Base-by-base conservation (phyloP, 768 basidiomycete genomes). In the Coprinopsis cinerea region DNA sequence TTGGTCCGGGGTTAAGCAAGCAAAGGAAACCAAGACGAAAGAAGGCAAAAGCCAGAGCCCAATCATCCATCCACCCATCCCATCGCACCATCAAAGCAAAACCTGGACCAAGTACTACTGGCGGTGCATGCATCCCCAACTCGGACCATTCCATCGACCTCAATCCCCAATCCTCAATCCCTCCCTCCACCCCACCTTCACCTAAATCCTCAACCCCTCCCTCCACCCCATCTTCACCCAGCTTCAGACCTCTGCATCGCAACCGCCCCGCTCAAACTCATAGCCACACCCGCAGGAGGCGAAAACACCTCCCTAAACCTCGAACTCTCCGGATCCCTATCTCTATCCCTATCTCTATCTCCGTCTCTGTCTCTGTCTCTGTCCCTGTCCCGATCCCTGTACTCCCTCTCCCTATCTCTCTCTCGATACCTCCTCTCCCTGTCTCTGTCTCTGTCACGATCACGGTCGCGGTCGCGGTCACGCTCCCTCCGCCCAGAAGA, bases 261-360 rank as follows among this genome's bases (percentile, higher is more conserved):
- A 39, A 20, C 13, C 9, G 15, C 30, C 30, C 30, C 30, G 15
- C 30, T 32, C 30, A 32, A 32, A 32, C 30, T 32, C 30, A 7
- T 39, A 1, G 34, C 26, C 13, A 11, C 24, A 13, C 39, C 48
- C 10, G 7, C 32, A 13, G 39, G 25, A 26, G 48, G 48, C 24
- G 48, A 49, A 24, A 49, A 49, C 5, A 41, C 32, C 27, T 49
- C 48, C 37, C 15, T 9, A 18, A 49, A 49, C 40, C 39, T 49
- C n/a, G 39, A 22, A 34, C 24, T 23, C n/a, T 47, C 32, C 45
- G 17, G 20, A n/a, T 47, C 17, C 11, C 18, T 34, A n/a, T 24
- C 45, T 34, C 30, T 34, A 17, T 35, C 45, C 28, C 24, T 17
- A 6, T 40, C 47, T 28, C 36, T 11, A 3, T n/a, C 26, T 37